Conservation (phyloP, 2,329 filamentous ascomycete species). For the Cladosporium halotolerans region DNA sequence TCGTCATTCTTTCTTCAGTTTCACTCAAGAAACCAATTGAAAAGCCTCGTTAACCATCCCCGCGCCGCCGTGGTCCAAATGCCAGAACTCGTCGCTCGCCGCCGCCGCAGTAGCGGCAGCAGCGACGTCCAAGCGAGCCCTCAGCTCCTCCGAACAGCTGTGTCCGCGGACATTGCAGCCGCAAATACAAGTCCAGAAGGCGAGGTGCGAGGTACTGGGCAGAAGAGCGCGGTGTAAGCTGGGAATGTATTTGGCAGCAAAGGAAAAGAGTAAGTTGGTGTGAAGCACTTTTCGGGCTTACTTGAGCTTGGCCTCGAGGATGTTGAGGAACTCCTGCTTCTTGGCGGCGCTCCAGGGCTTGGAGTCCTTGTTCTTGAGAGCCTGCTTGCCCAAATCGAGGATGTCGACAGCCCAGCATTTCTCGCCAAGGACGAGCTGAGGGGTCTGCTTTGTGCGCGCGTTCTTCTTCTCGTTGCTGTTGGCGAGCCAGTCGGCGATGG, state of each 20-base stretch:
- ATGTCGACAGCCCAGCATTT: slow-evolving; percentile 25
- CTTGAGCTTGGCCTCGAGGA: slow-evolving; percentile 26
- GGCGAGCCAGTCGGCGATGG: background rate
- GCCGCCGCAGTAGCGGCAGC: background rate
- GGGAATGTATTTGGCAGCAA: background rate
- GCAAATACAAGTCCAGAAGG: slow-evolving; percentile 24
- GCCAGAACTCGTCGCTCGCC: background rate
- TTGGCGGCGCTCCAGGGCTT: slow-evolving; percentile 19
- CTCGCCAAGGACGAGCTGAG: slow-evolving; percentile 13
- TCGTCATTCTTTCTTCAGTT: background rate
- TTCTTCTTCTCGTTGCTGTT: background rate
- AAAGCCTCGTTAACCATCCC: background rate
- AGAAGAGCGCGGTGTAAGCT: background rate
- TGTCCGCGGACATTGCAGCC: slow-evolving; percentile 18
- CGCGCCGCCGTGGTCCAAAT: background rate
- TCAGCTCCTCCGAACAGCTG: slow-evolving; percentile 14
- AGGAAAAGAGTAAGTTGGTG: background rate
- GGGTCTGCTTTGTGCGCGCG: background rate
- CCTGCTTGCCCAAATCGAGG: slow-evolving; percentile 23
- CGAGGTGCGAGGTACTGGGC: background rate
- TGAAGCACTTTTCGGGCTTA: slow-evolving; percentile 19
- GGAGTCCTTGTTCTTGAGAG: slow-evolving; percentile 26
- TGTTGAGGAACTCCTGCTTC: slow-evolving; percentile 23
- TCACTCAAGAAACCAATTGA: background rate
- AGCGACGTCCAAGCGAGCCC: background rate